These are phyloP conservation scores for Leccinum holopus DNA, from an alignment of 1,284 basidiomycete genomes.

Conservation along the genomic window DNA sequence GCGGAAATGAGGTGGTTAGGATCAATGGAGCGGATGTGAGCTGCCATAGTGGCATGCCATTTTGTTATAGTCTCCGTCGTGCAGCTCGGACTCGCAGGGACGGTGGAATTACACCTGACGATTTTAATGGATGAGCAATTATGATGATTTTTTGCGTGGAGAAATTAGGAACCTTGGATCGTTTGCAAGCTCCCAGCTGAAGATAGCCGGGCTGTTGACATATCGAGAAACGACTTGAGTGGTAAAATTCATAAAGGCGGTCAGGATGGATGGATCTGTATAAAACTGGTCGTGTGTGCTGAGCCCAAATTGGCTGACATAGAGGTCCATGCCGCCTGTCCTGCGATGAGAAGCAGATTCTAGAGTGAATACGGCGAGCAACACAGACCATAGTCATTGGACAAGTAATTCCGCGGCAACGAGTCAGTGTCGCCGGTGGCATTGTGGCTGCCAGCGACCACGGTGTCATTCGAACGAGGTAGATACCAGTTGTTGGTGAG, in stretches of 20 bases:
- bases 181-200: constrained; percentile 66
- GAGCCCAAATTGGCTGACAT: constrained; percentile 52
- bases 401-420: constrained; percentile 51
- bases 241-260: constrained; percentile 57
- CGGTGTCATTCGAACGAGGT: constrained; percentile 18
- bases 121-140: constrained; percentile 12
- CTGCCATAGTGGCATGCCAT: constrained; percentile 53
- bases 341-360: constrained; percentile 9
- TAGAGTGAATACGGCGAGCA: background rate
- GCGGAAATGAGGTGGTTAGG: constrained; percentile 64
- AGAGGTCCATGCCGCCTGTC: constrained; percentile 62
- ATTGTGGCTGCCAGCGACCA: constrained; percentile 28
- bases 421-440: constrained; percentile 38
- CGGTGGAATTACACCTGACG: constrained; percentile 54
- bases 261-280: constrained; percentile 46
- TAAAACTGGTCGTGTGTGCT: constrained; percentile 59
- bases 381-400: constrained; percentile 58
- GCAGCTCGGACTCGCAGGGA: constrained; percentile 44
- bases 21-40: constrained; percentile 49
- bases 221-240: constrained; percentile 55
- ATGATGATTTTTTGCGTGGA: background rate
- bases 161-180: constrained; percentile 48
- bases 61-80: constrained; percentile 50
- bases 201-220: constrained; percentile 47
- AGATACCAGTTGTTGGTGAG: constrained; percentile 75